phyloP scores from a whole-genome alignment of 192 early-diverging fungal species.

The Pilobolus umbonatus region DNA sequence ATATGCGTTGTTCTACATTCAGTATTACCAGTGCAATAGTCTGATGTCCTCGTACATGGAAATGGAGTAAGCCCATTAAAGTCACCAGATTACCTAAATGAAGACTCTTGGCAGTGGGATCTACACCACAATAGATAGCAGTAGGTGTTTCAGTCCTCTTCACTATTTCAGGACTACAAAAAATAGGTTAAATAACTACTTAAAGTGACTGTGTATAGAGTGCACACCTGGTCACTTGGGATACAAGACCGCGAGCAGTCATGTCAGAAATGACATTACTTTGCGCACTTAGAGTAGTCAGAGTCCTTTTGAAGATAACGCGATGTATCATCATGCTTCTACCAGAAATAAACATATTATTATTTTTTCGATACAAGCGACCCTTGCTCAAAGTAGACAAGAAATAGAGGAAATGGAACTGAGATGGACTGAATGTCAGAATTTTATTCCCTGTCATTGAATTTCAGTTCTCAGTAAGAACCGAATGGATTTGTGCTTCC shows the following conservation, averaged over 20 bases:
- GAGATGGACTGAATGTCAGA: no score
- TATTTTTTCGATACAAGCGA: no score
- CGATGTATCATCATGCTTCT: no score
- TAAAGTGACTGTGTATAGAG: not conserved
- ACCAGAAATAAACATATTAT: no score
- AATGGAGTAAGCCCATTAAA: slow-evolving; percentile 82
- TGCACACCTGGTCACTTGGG: slow-evolving; percentile 19
- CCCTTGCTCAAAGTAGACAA: no score
- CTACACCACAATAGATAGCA: slow-evolving; percentile 85
- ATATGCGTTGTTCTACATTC: not conserved
- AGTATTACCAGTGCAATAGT: slow-evolving; percentile 70
- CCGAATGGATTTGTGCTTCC: no score
- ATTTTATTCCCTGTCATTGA: no score
- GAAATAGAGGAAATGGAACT: no score
- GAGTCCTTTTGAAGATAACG: no score
- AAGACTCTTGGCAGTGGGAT: slow-evolving; percentile 87
- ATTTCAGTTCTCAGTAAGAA: no score
- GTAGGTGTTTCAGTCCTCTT: slow-evolving; percentile 43
- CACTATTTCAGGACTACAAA: slow-evolving; percentile 40
- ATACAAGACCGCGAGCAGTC: slow-evolving; percentile 17
- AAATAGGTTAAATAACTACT: not conserved
- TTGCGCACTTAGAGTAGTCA: no score
- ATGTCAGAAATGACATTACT: slow-evolving; percentile 25
- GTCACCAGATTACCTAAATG: slow-evolving; percentile 90
- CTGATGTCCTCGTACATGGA: slow-evolving; percentile 76